Base-by-base conservation (phyloP, 441 rosid genomes). In the Euphorbia celastroides region DNA sequence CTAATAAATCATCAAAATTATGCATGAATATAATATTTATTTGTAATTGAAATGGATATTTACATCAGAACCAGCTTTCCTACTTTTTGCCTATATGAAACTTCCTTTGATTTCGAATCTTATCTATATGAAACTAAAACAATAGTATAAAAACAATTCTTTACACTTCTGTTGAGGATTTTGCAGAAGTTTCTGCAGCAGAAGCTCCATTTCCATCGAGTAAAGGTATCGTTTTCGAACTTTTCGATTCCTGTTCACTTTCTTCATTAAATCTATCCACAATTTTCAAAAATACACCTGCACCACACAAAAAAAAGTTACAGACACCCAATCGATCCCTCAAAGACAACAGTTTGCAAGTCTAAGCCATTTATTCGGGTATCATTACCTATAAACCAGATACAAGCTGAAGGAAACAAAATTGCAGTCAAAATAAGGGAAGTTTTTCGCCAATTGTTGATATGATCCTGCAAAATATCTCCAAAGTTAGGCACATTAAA, bases 381-480 rank as follows among this genome's bases (percentile, higher is more conserved):
- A 31, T 31, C 38, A 75, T 56, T 79, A 83, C 96, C 97, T 71
- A 83, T 80, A 67, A 75, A 84, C 97, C 98, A 93, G 70, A 93
- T 75, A 25, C 64, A 80, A 51, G 97, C 93, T 32, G 97, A 91
- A 38, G 81, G 88, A 80, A 93, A 90, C 70, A 88, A 72, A 64
- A 90, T 77, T 30, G 79, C 69, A 1, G 97, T 87, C 66, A 90
- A 84, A 73, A 88, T 81, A 67, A 93, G 94, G 68, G 97, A 70
- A 44, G 96, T 87, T 75, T 70, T 66, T 74, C 96, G 87, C 98
- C 98, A 93, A 51, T 86, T 88, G 81, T 93, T 70, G 54, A 87
- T 64, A 41, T 56, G 60, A 70, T 93, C 98, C 89, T 83, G 86
- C 62, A 67, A 20, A 62, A 71, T 16, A 52, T 11, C n/a, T 14